A percentile compares a stretch with the other conserved stretches of the same genome.
phyloP scores from a whole-genome alignment of 1,284 basidiomycete species.

The Rhodofomes roseus region DNA sequence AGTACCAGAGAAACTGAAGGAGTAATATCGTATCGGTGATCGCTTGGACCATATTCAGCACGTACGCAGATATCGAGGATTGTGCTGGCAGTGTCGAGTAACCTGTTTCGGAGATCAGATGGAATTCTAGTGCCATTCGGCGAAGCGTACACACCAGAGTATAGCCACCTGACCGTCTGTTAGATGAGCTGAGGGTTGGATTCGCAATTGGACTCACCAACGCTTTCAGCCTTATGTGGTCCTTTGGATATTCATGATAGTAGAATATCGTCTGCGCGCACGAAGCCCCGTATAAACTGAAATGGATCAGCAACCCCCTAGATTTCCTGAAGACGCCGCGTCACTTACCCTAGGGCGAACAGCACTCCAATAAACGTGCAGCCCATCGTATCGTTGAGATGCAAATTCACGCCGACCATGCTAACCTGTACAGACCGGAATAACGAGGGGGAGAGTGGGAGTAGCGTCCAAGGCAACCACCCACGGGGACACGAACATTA shows the following conservation, averaged over 20 bases:
- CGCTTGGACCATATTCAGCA: neutral
- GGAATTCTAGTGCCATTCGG: neutral
- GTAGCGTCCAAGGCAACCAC: neutral
- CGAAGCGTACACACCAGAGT: neutral
- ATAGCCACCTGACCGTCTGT: neutral
- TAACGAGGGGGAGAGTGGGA: neutral
- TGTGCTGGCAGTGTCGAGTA: conserved; percentile 4
- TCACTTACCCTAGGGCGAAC: conserved; percentile 2
- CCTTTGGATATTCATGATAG: conserved; percentile 1
- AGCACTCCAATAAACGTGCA: conserved; percentile 5
- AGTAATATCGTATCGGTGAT: neutral
- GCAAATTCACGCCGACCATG: conserved; percentile 1
- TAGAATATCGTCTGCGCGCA: conserved; percentile 7
- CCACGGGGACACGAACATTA: neutral
- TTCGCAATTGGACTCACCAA: neutral
- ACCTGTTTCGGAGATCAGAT: neutral
- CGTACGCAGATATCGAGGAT: conserved; percentile 2
- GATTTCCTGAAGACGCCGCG: neutral
- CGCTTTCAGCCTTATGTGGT: neutral
- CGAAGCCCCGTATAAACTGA: conserved; percentile 4
- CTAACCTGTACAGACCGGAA: neutral
- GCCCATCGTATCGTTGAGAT: conserved; percentile 6
- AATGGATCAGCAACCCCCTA: neutral
- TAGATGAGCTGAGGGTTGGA: neutral
- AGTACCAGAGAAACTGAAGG: conserved; percentile 5